Base-by-base conservation (phyloP, 2,329 filamentous ascomycete genomes). In the Aspergillus sp. region DNA sequence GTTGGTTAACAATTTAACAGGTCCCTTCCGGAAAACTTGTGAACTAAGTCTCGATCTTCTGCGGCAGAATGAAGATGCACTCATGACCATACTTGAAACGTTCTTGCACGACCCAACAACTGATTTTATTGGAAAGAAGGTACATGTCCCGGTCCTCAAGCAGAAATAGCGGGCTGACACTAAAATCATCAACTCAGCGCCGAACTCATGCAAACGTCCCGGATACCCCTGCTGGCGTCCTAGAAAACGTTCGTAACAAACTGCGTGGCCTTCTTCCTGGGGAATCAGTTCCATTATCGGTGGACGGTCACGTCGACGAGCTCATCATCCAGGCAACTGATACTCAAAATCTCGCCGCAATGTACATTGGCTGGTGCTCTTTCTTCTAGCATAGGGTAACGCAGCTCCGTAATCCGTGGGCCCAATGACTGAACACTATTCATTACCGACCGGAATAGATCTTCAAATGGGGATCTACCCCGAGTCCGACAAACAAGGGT, bases 21-120 rank as follows among this genome's bases (percentile, higher is more conserved):
- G 95, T 0, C 93, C 95, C 0, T 99, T 97, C 76, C 85, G 93
- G 42, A 89, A 90, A 68, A 93, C 91, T 49, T 93, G 90, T 59
- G 96, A 99, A 76, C 82, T 98, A 60, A 96, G 92, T 11, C 82
- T 98, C 59, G 82, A 85, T 44, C 86, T 97, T 27, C 81, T 98
- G 9, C 84, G 95, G 1, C 90, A 96, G 72, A 92, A 97, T 69
- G 90, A 97, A 73, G 96, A 99, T 75, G 96, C 93, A 40, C 80
- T 99, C 58, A 96, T 99, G 88, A 97, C 93, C 0, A 93, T 99
- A 50, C 82, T 99, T 1, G 96, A 99, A 77, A 93, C 95, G 0
- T 99, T 99, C 70, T 85, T 99, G 63, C 93, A 99, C 70, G 95
- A 99, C 72, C 95, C 95, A 0, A 98, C 96, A 13, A 87, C 96